These are phyloP conservation scores for Sesbania bispinosa DNA, from an alignment of 306 rosid genomes.

Conservation along the genomic window DNA sequence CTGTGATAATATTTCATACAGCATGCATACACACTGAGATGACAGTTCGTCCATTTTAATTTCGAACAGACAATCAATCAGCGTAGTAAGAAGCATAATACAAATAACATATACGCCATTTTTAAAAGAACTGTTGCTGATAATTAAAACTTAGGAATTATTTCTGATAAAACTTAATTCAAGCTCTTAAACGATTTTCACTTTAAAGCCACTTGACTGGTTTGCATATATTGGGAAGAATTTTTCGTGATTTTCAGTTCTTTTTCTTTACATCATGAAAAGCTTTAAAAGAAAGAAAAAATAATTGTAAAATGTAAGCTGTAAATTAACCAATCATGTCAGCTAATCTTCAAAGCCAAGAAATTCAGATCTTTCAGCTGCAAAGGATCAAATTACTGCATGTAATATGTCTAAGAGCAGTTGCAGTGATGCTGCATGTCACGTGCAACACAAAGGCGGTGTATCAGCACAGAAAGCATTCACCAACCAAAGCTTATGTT, in stretches of 20 bases:
- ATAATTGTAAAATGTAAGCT: no score
- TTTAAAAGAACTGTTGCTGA: no score
- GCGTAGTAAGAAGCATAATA: no score
- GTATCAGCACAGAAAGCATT: not conserved
- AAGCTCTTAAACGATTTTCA: not conserved
- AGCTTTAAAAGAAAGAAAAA: not conserved
- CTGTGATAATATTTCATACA: no score
- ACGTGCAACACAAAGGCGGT: conserved; percentile 10
- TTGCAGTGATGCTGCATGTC: conserved; percentile 10
- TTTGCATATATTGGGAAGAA: not conserved
- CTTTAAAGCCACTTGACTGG: not conserved
- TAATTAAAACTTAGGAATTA: no score
- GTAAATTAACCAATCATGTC: not conserved
- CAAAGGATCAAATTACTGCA: not conserved
- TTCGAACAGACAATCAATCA: no score
- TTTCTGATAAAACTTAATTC: no score
- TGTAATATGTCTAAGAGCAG: not conserved
- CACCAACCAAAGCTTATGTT: conserved; percentile 16
- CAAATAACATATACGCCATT: no score
- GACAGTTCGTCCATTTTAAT: no score
- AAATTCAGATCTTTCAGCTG: not conserved
- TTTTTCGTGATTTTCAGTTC: not conserved
- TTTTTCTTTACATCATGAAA: not conserved
- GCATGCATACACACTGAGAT: no score
- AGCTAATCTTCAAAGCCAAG: conserved; percentile 3